Evolutionary conservation across 2,329 filamentous ascomycete species (phyloP), one percentile per base, ranked within the genome.

Genomic region (Paecilomyces dactylethromorphus): DNA sequence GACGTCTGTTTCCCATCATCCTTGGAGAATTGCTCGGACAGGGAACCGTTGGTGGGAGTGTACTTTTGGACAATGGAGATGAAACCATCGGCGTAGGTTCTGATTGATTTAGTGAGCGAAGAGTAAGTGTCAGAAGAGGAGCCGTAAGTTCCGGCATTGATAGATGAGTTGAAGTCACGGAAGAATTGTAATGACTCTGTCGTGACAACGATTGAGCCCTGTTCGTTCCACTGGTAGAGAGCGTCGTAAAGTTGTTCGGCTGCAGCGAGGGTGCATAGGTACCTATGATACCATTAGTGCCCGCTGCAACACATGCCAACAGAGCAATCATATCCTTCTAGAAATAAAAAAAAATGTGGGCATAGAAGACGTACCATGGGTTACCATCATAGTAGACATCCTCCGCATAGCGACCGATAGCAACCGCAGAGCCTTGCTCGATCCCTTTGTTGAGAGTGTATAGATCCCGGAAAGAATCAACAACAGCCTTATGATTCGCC

Each of bases 161-260:
- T 79, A 0, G 79, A 79, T 12, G 85, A 79, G 56, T 83, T 80
- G 7, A 91, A 76, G 63, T 87, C 86, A 60, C 78, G 72, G 82
- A 92, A 94, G 78, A 94, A 93, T 7, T 82, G 69, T 8, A 91
- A 78, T 0, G 88, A 91, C 1, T 80, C 81, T 0, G 79, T 75
- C 4, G 84, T 87, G 53, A 93, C 82, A 0, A 81, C 82, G 66
- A 95, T 81, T 5, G 80, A 86, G 1, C 85, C 86, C 26, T 80
- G 72, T 35, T 78, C 74, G 62, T 87, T 80, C 88, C 89, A 93
- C 55, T 88, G 85, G 63, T 87, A 87, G 1, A 92, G 68, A 0
- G 90, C 87, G 65, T 89, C 87, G 70, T 92, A 93, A 2, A 95
- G 82, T 69, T 90, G 87, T 73, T 94, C 90, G 2, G 90, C 91